phyloP scores from a whole-genome alignment of 2,329 filamentous ascomycete genomes.

The Monilinia fructigena region DNA sequence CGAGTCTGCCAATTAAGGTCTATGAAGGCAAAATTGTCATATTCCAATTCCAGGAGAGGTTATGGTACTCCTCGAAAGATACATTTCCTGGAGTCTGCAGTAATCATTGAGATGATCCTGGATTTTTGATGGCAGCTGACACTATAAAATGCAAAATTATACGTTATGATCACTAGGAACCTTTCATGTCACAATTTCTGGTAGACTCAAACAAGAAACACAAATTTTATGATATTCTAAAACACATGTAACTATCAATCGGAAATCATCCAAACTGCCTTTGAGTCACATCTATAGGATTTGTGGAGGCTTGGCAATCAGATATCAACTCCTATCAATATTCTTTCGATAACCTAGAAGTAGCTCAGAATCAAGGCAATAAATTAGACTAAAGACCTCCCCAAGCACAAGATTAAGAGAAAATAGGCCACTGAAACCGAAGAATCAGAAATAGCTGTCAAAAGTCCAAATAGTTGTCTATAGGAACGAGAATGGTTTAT shows the following conservation, averaged over 20 bases:
- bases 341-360: accelerated
- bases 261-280: background rate
- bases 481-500: background rate
- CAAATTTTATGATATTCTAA: background rate
- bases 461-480: background rate
- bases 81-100: background rate
- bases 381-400: background rate
- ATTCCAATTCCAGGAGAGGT: no score
- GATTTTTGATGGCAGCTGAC: background rate
- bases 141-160: background rate
- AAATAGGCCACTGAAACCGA: background rate
- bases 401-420: background rate
- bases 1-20: no score
- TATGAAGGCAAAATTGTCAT: no score
- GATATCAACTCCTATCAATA: background rate
- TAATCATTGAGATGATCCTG: background rate
- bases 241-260: no score
- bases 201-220: background rate
- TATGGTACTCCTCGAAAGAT: no score
- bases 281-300: background rate
- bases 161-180: background rate
- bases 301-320: background rate
- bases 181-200: no score
- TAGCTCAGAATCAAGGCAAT: background rate
- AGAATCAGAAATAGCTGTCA: background rate